Evolutionary conservation across 805 yeast genomes (phyloP).

Genomic region (Nadsonia fulvescens): DNA sequence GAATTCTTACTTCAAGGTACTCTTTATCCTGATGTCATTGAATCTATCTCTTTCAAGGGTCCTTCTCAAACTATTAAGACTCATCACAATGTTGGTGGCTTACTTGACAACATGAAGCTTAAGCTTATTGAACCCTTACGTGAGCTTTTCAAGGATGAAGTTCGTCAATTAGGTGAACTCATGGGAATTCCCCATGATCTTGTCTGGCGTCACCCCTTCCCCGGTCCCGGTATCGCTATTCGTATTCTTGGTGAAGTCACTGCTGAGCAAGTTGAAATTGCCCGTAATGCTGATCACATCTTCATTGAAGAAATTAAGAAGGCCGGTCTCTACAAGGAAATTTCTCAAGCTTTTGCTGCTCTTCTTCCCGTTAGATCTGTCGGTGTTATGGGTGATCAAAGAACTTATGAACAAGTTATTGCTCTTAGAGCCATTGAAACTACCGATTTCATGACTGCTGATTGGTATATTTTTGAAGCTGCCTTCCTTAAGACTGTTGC

Average conservation of each 20-base stretch:
- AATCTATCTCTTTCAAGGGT: conserved; percentile 96
- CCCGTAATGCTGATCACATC: conserved; percentile 91
- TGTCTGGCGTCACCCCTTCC: conserved; percentile 99
- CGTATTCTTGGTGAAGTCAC: conserved; percentile 96
- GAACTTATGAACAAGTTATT: conserved; percentile 97
- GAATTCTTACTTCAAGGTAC: conserved; percentile 95
- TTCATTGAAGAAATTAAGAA: conserved; percentile 89
- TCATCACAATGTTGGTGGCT: conserved; percentile 98
- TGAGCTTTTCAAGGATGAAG: conserved; percentile 98
- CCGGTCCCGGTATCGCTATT: conserved; percentile 99
- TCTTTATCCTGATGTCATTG: conserved; percentile 94
- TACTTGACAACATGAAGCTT: conserved; percentile 93
- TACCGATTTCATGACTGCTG: conserved; percentile 98
- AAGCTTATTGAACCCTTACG: conserved; percentile 96
- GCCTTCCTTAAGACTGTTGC: conserved; percentile 82
- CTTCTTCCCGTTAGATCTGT: conserved; percentile 94
- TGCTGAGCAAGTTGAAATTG: conserved; percentile 80
- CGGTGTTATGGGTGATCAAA: conserved; percentile 99
- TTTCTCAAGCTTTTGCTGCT: conserved; percentile 96
- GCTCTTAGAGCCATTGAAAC: conserved; percentile 98
- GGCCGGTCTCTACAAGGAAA: conserved; percentile 82
- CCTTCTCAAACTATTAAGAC: conserved; percentile 99
- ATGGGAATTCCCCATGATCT: conserved; percentile 91
- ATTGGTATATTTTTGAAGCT: conserved; percentile 92
- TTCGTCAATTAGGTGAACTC: conserved; percentile 85